Percentiles rank a stretch among this genome's conserved stretches.
phyloP scores from a whole-genome alignment of 179 eudicot genomes.

The Amaranthus tricolor region DNA sequence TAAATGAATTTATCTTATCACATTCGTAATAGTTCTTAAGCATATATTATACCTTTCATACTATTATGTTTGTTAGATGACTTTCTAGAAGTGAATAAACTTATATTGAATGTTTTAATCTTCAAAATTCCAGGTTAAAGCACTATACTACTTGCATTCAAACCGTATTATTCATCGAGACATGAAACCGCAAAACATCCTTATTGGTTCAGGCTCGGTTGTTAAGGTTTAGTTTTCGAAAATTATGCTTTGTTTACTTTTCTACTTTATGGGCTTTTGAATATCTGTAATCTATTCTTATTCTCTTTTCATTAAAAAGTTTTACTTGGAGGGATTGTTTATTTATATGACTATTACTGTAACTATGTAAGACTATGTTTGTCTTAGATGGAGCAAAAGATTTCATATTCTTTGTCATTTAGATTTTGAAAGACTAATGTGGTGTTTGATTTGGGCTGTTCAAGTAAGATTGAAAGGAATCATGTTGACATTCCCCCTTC shows the following conservation, averaged over 20 bases:
- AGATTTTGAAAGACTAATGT: too few species aligned
- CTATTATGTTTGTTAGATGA: not conserved
- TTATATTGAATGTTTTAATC: not conserved
- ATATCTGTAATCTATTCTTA: not conserved
- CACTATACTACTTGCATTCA: slow-evolving; percentile 93
- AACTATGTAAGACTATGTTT: not conserved
- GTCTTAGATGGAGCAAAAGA: not conserved
- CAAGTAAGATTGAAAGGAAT: too few species aligned
- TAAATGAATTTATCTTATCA: slow-evolving; percentile 1
- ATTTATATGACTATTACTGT: not conserved
- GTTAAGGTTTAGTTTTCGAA: slow-evolving; percentile 60
- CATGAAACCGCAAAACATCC: slow-evolving; percentile 99
- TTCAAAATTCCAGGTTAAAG: slow-evolving; percentile 62
- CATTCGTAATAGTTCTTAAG: slow-evolving; percentile 6
- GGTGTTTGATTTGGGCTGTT: too few species aligned
- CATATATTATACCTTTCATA: not conserved
- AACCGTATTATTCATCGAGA: slow-evolving; percentile 97
- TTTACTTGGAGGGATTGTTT: not conserved
- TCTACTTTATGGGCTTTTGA: not conserved
- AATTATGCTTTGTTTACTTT: slow-evolving; percentile 5
- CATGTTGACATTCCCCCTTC: too few species aligned
- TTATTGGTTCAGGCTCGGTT: slow-evolving; percentile 87
- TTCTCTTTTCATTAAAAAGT: not conserved
- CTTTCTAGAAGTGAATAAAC: slow-evolving; percentile 10
- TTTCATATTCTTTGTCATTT: not conserved